phyloP scores from a whole-genome alignment of 225 moss, liverwort and hornwort genomes.

The Polytrichum commune region DNA sequence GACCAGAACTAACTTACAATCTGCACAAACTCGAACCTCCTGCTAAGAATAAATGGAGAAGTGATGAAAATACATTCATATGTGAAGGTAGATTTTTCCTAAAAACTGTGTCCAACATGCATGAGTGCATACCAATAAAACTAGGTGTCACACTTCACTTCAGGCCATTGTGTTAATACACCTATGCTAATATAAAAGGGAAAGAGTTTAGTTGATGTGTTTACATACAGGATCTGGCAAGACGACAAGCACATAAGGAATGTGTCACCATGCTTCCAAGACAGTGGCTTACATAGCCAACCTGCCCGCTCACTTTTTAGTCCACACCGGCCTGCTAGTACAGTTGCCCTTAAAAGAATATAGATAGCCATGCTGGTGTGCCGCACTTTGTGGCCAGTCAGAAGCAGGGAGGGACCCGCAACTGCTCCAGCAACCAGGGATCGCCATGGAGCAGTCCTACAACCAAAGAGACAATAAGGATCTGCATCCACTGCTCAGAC shows the following conservation, averaged over 20 bases:
- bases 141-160: too few relatives aligned
- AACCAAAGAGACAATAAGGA: background rate
- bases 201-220: too few relatives aligned
- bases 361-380: slow-evolving; percentile 99
- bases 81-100: too few relatives aligned
- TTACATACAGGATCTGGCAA: slow-evolving; percentile 89
- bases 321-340: slow-evolving; percentile 91
- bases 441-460: slow-evolving; percentile 92
- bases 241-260: slow-evolving; percentile 95
- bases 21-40: too few relatives aligned
- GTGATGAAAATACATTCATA: background rate
- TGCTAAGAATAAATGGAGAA: background rate
- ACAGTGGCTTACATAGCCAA: slow-evolving; percentile 78
- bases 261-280: slow-evolving; percentile 96
- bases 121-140: too few relatives aligned
- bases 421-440: slow-evolving; percentile 86
- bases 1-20: too few relatives aligned
- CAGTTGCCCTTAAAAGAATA: slow-evolving; percentile 81
- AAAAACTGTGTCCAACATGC: too few relatives aligned
- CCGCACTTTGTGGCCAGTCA: slow-evolving; percentile 80
- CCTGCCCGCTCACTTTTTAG: slow-evolving; percentile 70
- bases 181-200: too few relatives aligned
- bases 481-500: too few relatives aligned
- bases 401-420: slow-evolving; percentile 86
- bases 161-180: too few relatives aligned